Conservation (phyloP, 129 eudicot species). For the Lonicera japonica region DNA sequence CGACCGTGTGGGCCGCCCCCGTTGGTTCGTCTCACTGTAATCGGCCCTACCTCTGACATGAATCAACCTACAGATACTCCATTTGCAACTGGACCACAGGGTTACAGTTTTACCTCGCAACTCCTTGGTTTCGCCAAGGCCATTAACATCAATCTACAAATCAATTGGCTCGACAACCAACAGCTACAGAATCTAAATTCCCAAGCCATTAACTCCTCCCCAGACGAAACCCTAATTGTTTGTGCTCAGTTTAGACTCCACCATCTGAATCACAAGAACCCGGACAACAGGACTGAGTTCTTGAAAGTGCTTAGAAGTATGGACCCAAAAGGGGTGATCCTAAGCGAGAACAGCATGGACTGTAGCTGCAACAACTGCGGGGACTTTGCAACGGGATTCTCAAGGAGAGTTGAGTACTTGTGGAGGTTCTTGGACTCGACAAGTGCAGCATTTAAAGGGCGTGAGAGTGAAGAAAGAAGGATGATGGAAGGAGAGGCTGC, state of each 20-base stretch:
- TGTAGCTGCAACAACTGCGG: constrained; percentile 66
- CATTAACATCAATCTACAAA: constrained; percentile 59
- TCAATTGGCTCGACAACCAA: constrained; percentile 46
- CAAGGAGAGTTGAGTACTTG: constrained; percentile 49
- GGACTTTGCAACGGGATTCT: constrained; percentile 52
- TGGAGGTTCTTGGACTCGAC: constrained; percentile 84
- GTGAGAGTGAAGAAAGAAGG: constrained; percentile 79
- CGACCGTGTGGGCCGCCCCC: constrained; percentile 81
- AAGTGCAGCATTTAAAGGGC: constrained; percentile 72
- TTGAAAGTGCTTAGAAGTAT: constrained; percentile 34
- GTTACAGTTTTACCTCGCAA: constrained; percentile 42
- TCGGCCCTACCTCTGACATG: constrained; percentile 32
- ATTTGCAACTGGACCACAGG: constrained; percentile 51
- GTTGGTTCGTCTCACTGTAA: constrained; percentile 62
- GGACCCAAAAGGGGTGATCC: constrained; percentile 63
- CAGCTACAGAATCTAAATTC: constrained; percentile 43
- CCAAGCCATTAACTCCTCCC: constrained; percentile 40
- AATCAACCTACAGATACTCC: constrained; percentile 35
- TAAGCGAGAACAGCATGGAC: constrained; percentile 66
- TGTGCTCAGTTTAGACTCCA: constrained; percentile 78
- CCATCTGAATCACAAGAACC: constrained; percentile 48
- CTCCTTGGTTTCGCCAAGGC: constrained; percentile 50
- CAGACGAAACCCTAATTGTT: constrained; percentile 53
- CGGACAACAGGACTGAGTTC: constrained; percentile 60
- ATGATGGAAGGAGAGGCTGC: constrained; percentile 89